Evolutionary conservation across 2,329 filamentous ascomycete species (phyloP), one percentile per base, ranked within the genome.

Genomic region (Fusarium sp.): DNA sequence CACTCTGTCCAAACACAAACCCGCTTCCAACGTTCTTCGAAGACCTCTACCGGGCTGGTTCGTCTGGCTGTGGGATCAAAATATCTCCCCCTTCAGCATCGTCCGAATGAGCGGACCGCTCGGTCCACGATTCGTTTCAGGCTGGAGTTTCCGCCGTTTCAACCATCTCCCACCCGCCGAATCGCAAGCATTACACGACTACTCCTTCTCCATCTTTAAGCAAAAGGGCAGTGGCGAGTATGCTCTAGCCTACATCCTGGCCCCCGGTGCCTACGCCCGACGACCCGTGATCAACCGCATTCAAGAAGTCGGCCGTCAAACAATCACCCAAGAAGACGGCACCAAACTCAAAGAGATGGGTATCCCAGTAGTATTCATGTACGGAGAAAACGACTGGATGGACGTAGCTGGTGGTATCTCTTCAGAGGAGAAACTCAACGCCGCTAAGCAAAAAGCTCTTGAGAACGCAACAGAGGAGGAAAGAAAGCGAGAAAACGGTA

Each of bases 321-420:
- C 80, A 9, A 78, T 87, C 62, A 73, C 75, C 50, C 74, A 74
- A 5, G 60, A 76, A 8, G 70, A 77, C 10, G 73, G 74, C 25
- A 68, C 62, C 10, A 64, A 70, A 12, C 59, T 74, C 42, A 80
- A 77, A 59, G 87, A 89, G 73, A 91, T 86, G 0, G 94, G 94
- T 2, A 84, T 94, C 51, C 95, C 96, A 0, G 84, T 98, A 31
- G 87, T 98, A 11, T 88, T 99, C 77, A 94, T 98, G 92, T 99
- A 99, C 77, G 96, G 96, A 68, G 94, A 98, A 75, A 90, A 96
- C 76, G 96, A 99, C 83, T 99, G 96, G 96, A 99, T 99, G 96
- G 96, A 99, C 72, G 90, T 96, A 11, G 89, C 89, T 0, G 96
- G 94, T 28, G 96, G 96, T 0, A 88, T 90, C 48, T 93, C 92